These are phyloP conservation scores for Ophiognomonia clavigignenti-juglandacearum DNA, from an alignment of 2,329 filamentous ascomycete genomes.

Conservation along the genomic window DNA sequence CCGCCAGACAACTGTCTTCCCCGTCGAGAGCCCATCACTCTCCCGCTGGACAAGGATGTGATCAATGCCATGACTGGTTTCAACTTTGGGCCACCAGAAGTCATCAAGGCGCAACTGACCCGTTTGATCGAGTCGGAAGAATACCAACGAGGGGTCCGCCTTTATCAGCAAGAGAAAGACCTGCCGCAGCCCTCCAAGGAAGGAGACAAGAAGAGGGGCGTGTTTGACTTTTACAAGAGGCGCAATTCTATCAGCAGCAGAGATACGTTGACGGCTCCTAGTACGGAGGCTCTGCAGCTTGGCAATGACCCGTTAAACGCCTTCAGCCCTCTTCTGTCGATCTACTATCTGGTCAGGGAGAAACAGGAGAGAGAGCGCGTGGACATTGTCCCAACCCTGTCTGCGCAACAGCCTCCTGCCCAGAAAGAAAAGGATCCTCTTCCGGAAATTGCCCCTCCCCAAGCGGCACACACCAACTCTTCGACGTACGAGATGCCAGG, in stretches of 20 bases:
- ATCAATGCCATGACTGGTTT: constrained; percentile 96
- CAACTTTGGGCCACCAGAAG: constrained; percentile 86
- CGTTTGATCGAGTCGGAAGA: constrained; percentile 90
- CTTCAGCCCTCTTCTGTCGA: constrained; percentile 84
- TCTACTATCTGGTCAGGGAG: constrained; percentile 95
- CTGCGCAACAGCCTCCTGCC: constrained; percentile 17
- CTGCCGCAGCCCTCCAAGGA: constrained; percentile 52
- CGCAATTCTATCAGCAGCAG: constrained; percentile 84
- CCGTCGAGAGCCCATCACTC: constrained; percentile 72
- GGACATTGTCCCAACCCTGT: constrained; percentile 37
- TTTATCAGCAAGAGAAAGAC: constrained; percentile 64
- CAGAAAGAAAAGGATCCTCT: constrained; percentile 44
- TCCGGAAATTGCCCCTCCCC: constrained; percentile 74
- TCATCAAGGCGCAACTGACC: constrained; percentile 75
- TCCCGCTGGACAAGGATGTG: constrained; percentile 78
- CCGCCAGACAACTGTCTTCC: constrained; percentile 89
- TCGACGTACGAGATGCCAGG: constrained; percentile 83
- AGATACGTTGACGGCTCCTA: constrained; percentile 81
- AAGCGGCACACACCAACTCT: constrained; percentile 84
- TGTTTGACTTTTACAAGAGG: constrained; percentile 95
- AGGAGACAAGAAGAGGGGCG: constrained; percentile 77
- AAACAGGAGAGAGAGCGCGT: constrained; percentile 76
- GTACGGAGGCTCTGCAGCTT: constrained; percentile 75
- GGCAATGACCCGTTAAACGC: constrained; percentile 88
- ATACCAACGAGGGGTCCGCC: constrained; percentile 78